Percentiles rank a stretch among this genome's conserved stretches.
Evolutionary conservation across 352 stramenopile genomes (phyloP).

Genomic region (Blastocystis sp.): DNA sequence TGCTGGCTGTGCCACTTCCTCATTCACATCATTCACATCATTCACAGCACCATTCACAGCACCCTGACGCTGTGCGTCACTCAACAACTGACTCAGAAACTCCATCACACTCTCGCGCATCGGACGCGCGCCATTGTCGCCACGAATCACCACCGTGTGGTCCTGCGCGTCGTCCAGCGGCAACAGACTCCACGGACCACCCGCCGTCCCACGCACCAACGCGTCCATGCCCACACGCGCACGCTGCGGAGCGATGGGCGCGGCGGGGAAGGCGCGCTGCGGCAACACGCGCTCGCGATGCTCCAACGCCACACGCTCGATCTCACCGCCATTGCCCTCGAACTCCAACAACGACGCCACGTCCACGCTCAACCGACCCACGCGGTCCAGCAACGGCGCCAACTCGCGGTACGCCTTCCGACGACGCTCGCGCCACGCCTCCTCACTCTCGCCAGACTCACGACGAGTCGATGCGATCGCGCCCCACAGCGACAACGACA

Average conservation of each 20-base stretch:
- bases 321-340: background rate
- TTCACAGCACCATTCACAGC: background rate
- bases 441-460: background rate
- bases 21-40: background rate
- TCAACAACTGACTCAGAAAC: background rate
- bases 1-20: background rate
- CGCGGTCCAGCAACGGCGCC: constrained; percentile 21
- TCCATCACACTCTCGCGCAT: background rate
- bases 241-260: background rate
- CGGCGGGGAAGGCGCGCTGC: background rate
- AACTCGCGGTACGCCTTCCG: background rate
- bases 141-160: background rate
- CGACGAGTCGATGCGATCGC: background rate
- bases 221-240: background rate
- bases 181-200: background rate
- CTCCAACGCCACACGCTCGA: background rate
- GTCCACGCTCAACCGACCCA: constrained; percentile 29
- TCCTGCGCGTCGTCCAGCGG: background rate
- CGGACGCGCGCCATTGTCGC: background rate
- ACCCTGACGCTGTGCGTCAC: background rate
- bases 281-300: background rate
- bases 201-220: background rate
- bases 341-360: background rate
- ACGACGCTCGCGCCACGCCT: background rate
- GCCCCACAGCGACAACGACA: background rate